Conservation (phyloP, 805 yeast species). For the Ogataea allantospora region DNA sequence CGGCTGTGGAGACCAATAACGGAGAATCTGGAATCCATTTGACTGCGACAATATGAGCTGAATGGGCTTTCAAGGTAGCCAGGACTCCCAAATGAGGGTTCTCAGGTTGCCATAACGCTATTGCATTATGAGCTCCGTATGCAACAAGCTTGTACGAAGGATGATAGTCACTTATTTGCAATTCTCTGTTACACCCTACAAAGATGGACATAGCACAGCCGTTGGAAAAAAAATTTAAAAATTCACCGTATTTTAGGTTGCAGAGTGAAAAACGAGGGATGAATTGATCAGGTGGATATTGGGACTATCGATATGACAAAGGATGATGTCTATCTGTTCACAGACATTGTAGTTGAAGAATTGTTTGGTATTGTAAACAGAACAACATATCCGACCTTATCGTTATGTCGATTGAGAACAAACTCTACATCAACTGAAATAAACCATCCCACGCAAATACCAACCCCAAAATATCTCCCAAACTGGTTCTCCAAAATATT, state of each 20-base stretch:
- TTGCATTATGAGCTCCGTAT: constrained; percentile 64
- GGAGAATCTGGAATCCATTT: constrained; percentile 48
- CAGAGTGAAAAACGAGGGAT: background rate
- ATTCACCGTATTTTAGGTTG: background rate
- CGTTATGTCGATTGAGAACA: too few species aligned
- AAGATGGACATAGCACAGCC: constrained; percentile 42
- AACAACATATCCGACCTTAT: too few species aligned
- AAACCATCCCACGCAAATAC: too few species aligned
- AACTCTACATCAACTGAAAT: too few species aligned
- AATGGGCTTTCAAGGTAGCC: constrained; percentile 59
- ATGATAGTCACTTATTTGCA: constrained; percentile 56
- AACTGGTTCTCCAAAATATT: background rate
- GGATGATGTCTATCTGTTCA: too few species aligned
- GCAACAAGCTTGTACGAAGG: constrained; percentile 46
- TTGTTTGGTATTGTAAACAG: too few species aligned
- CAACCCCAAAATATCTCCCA: too few species aligned
- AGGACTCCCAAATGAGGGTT: constrained; percentile 43
- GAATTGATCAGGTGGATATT: too few species aligned
- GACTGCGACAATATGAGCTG: constrained; percentile 64
- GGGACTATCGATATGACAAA: too few species aligned
- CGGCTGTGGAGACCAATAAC: constrained; percentile 58
- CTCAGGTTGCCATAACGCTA: constrained; percentile 45
- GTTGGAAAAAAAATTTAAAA: constrained; percentile 2
- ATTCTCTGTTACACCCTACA: constrained; percentile 70
- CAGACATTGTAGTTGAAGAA: too few species aligned